Conservation (phyloP, 2,329 filamentous ascomycete species). For the Cytospora piceae region DNA sequence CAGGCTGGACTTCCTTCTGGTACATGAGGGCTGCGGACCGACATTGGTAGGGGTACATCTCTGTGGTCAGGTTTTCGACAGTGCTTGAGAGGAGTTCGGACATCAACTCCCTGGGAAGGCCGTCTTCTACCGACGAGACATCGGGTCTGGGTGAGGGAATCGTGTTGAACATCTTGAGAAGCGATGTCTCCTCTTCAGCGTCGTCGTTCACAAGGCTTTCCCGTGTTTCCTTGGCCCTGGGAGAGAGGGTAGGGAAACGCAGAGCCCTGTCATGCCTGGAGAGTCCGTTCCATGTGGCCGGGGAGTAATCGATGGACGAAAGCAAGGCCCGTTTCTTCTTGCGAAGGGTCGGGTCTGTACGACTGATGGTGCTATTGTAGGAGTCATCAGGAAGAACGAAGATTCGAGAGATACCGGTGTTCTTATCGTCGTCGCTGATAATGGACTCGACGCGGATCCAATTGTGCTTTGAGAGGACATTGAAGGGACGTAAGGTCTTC, state of each 20-base stretch:
- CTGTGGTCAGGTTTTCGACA: conserved; percentile 63
- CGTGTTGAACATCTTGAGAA: conserved; percentile 74
- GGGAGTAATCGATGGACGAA: conserved; percentile 57
- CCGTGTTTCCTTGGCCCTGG: conserved; percentile 42
- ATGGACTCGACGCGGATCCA: conserved; percentile 53
- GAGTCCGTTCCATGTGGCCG: conserved; percentile 57
- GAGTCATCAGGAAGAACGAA: conserved; percentile 71
- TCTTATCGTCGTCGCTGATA: conserved; percentile 30
- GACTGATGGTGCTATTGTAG: conserved; percentile 55
- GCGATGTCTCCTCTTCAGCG: conserved; percentile 49
- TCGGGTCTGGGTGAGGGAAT: conserved; percentile 69
- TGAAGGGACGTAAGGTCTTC: conserved; percentile 19
- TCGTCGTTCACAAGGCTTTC: conserved; percentile 21
- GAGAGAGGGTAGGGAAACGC: conserved; percentile 28
- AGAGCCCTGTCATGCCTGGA: conserved; percentile 22
- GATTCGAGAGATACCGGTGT: conserved; percentile 51
- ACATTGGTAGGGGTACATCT: conserved; percentile 77
- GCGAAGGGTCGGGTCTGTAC: conserved; percentile 49
- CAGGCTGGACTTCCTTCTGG: conserved; percentile 72
- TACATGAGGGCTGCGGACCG: conserved; percentile 83
- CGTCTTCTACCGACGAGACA: conserved; percentile 52
- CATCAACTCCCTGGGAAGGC: conserved; percentile 57
- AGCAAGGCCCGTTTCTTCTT: conserved; percentile 55
- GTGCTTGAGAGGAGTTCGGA: conserved; percentile 57
- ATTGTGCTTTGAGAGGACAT: conserved; percentile 39